Percentiles rank a stretch among this genome's conserved stretches.
These are phyloP conservation scores for Schizonepeta tenuifolia DNA, from an alignment of 257 asterid genomes.

Conservation along the genomic window DNA sequence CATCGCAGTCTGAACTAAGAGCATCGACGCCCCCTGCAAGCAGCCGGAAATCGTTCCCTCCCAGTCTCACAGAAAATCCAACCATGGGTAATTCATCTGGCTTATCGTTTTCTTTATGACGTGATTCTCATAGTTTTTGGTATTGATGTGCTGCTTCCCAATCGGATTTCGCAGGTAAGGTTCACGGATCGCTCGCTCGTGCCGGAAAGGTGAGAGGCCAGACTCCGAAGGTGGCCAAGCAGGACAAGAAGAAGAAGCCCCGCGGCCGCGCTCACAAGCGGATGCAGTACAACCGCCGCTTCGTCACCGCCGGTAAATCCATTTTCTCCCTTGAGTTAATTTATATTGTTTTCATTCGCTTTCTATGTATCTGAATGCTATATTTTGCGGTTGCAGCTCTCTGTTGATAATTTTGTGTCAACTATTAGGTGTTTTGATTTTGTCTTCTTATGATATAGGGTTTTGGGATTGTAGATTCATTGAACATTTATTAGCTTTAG, in stretches of 20 bases:
- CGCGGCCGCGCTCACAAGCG: slow-evolving; percentile 96
- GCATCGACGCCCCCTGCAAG: neutral
- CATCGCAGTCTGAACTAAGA: neutral
- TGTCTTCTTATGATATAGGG: neutral
- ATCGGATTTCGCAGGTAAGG: slow-evolving; percentile 61
- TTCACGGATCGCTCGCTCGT: slow-evolving; percentile 96
- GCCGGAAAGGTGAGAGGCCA: slow-evolving; percentile 95
- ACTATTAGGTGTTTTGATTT: too few relatives aligned
- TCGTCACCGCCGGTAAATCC: slow-evolving; percentile 83
- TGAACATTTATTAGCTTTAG: too few relatives aligned
- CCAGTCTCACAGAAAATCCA: slow-evolving; percentile 3
- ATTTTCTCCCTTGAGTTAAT: neutral
- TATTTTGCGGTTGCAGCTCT: neutral
- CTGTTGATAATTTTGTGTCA: too few relatives aligned
- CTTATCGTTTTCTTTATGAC: neutral
- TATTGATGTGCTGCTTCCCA: neutral
- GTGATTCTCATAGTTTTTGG: neutral
- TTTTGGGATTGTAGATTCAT: neutral
- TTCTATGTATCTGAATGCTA: neutral
- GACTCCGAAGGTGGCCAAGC: slow-evolving; percentile 89
- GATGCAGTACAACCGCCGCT: slow-evolving; percentile 86
- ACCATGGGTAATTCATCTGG: slow-evolving; percentile 41
- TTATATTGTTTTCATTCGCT: neutral
- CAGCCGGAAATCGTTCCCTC: neutral
- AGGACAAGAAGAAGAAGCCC: slow-evolving; percentile 91